A percentile compares a stretch with the other conserved stretches of the same genome.
Conservation (phyloP, 2,329 filamentous ascomycete genomes). For the Nemania sp. region DNA sequence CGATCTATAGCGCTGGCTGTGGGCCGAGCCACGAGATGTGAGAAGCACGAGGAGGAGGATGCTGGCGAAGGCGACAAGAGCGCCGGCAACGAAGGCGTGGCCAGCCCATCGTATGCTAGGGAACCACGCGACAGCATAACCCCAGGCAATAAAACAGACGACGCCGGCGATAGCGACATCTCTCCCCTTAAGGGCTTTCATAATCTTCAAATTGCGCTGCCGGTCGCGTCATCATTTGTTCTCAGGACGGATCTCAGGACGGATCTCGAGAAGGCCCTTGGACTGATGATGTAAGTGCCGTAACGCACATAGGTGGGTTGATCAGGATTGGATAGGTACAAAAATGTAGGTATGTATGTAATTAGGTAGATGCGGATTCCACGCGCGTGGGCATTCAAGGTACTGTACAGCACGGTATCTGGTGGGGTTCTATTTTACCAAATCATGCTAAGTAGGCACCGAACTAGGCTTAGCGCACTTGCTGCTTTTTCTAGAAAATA, state of each 20-base stretch:
- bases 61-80: slow-evolving; percentile 57
- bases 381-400: too few species aligned
- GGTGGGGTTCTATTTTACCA: too few species aligned
- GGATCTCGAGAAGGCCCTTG: slow-evolving; percentile 8
- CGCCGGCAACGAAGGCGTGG: slow-evolving; percentile 78
- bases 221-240: slow-evolving; percentile 42
- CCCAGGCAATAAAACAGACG: slow-evolving; percentile 83
- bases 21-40: slow-evolving; percentile 58
- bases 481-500: too few species aligned
- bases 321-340: not conserved
- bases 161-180: slow-evolving; percentile 70
- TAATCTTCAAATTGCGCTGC: slow-evolving; percentile 46
- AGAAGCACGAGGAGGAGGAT: slow-evolving; percentile 63
- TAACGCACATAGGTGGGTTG: not conserved
- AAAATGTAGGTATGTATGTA: not conserved
- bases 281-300: not conserved
- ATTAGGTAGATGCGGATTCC: too few species aligned
- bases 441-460: too few species aligned
- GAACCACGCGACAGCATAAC: slow-evolving; percentile 79
- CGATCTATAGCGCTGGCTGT: slow-evolving; percentile 45
- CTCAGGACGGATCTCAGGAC: not conserved
- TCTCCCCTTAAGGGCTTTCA: slow-evolving; percentile 71
- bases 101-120: slow-evolving; percentile 82
- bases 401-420: too few species aligned
- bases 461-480: too few species aligned